Evolutionary conservation across 306 rosid species (phyloP).

Genomic region (Vigna unguiculata): DNA sequence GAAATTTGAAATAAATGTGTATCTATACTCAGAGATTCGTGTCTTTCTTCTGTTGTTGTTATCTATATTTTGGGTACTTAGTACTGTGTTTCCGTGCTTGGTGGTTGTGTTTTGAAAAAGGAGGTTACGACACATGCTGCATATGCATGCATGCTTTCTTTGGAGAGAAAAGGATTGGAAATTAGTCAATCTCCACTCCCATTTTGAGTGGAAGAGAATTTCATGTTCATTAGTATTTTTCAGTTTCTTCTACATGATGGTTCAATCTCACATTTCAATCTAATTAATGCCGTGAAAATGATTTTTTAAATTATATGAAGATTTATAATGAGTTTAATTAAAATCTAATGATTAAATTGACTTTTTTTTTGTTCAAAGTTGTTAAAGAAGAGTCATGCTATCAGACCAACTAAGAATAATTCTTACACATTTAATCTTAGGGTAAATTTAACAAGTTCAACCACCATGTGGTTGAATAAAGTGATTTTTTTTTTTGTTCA

Average conservation of each 20-base stretch:
- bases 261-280: too few species aligned
- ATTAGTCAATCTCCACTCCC: neutral
- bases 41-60: neutral
- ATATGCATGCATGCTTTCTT: slow-evolving; percentile 49
- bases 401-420: neutral
- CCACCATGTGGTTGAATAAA: too few species aligned
- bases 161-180: neutral
- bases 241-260: too few species aligned
- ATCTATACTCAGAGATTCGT: slow-evolving; percentile 27
- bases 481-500: too few species aligned
- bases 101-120: slow-evolving; percentile 35
- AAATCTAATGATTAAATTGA: too few species aligned
- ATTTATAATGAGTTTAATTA: too few species aligned
- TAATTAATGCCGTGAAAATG: too few species aligned
- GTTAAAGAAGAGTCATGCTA: too few species aligned
- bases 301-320: too few species aligned
- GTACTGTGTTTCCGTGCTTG: slow-evolving; percentile 41
- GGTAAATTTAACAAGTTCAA: too few species aligned
- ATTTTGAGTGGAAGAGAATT: neutral
- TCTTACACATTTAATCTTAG: neutral
- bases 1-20: slow-evolving; percentile 44
- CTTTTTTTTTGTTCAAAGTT: too few species aligned
- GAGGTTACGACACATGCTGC: slow-evolving; percentile 35
- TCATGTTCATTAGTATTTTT: neutral
- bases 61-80: neutral